Base-by-base conservation (phyloP, 148 eudicot species). In the Nepenthes mirabilis region DNA sequence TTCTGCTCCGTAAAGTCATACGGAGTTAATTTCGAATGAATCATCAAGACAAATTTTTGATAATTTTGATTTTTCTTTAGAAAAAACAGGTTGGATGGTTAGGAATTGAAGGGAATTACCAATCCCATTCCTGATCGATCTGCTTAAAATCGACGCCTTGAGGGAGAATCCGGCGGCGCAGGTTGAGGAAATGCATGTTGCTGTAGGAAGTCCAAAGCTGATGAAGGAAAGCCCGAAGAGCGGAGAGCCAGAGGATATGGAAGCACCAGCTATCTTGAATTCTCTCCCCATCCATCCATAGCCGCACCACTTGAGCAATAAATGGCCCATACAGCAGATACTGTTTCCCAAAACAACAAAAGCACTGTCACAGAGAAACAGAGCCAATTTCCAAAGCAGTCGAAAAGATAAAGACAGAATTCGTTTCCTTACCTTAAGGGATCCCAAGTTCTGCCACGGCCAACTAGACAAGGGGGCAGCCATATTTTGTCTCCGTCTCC, bases 371-470 rank as follows among this genome's bases (percentile, higher is more conserved):
- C 23, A 23, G 23, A 23, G 43, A 57, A 36, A 34, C 7, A 36
- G n/a, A 57, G 7, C 5, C 14, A 57, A 12, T 34, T 8, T 9
- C n/a, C 9, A 57, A 1, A 34, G 2, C 37, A 36, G 2, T 34
- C 2, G 2, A 43, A 47, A 37, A 48, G 2, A 11, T 34, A 60
- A 34, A 10, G 9, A 14, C 12, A 14, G 6, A 9, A 55, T 7
- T 34, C 36, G 49, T 5, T 0, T 40, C 33, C 32, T 37, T 81
- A 90, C 97, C 97, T 90, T 90, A 61, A 72, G 36, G 54, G 77
- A 12, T 49, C 97, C 97, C 67, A 90, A 64, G 59, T 73, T 73
- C 61, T 86, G 84, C 97, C 90, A 90, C 64, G 90, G 90, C 90
- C 94, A 90, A 71, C 70, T 51, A 36, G 77, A 80, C 48, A 83